Evolutionary conservation across 208 protist genomes (phyloP).

Genomic region (Wallacemonas sp.): DNA sequence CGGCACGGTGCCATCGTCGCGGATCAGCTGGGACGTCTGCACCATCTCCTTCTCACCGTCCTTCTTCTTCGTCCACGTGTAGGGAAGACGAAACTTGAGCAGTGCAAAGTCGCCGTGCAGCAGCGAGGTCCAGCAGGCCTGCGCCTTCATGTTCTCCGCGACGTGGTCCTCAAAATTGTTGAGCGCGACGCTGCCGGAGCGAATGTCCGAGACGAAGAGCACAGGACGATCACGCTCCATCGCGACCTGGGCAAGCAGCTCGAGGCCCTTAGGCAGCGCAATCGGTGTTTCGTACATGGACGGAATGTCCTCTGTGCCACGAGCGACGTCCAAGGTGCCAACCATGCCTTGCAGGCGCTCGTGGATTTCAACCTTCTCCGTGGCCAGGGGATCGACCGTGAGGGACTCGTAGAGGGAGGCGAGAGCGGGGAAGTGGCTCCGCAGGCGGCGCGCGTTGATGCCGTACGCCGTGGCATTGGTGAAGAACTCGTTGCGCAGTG

Average conservation of each 20-base stretch:
- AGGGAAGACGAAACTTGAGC: slow-evolving; percentile 97
- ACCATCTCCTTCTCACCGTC: slow-evolving; percentile 46
- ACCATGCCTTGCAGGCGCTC: slow-evolving; percentile 67
- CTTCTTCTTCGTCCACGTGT: slow-evolving; percentile 65
- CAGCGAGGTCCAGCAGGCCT: slow-evolving; percentile 92
- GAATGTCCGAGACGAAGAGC: slow-evolving; percentile 95
- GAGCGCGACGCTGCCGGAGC: slow-evolving; percentile 81
- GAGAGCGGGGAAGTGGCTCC: slow-evolving; percentile 57
- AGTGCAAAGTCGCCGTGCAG: slow-evolving; percentile 88
- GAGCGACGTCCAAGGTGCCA: slow-evolving; percentile 84
- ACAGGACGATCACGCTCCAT: slow-evolving; percentile 80
- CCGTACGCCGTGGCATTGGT: slow-evolving; percentile 92
- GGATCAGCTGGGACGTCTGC: slow-evolving; percentile 59
- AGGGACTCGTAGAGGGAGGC: slow-evolving; percentile 59
- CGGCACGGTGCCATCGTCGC: slow-evolving; percentile 70
- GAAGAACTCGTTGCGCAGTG: slow-evolving; percentile 94
- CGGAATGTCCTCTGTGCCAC: slow-evolving; percentile 85
- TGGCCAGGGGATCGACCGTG: slow-evolving; percentile 36
- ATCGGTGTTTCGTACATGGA: slow-evolving; percentile 86
- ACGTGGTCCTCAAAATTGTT: slow-evolving; percentile 93
- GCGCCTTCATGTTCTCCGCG: slow-evolving; percentile 90
- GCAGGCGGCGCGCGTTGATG: slow-evolving; percentile 82
- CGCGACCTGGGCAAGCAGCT: slow-evolving; percentile 70
- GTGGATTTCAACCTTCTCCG: slow-evolving; percentile 66
- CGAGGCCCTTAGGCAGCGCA: slow-evolving; percentile 58